Base-by-base conservation (phyloP, 331 rosid species). In the Stylosanthes scabra region DNA sequence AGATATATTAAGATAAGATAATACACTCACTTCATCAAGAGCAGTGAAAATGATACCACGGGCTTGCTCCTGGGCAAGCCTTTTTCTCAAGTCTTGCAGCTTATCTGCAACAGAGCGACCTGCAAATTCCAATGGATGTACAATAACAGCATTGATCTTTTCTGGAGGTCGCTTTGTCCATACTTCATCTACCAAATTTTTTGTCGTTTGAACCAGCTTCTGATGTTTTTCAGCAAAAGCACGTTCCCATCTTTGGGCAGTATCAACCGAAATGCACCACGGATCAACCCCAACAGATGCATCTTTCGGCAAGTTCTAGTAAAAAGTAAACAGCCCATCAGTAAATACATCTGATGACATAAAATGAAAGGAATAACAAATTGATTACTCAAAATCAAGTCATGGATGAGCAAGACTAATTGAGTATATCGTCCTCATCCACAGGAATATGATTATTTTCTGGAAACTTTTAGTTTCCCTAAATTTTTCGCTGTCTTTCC, bases 131-230 rank as follows among this genome's bases (percentile, higher is more conserved):
- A 90, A 42, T 41, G 88, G 85, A 7, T 95, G 99, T 73, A 92
- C 76, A 60, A 59, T 59, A 27, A 86, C 92, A 40, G 97, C 86
- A 79, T 87, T 90, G 71, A 79, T 69, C 81, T 82, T 88, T 63
- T 39, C 74, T 2, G 85, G 86, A 7, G 98, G 97, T 28, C 84
- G 96, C 65, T 66, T 80, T 80, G 70, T 79, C 99, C 99, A 95
- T 49, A 92, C 96, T 81, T 95, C 96, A 82, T 95, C 98, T 3
- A 95, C 92, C 85, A 95, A 90, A 87, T 95, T 92, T 74, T 49
- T 86, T 72, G 87, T 56, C 0, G 99, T 95, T 63, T 84, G 92
- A 70, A 92, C 90, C 83, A 95, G 84, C 83, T 90, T 92, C 90
- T 88, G 99, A 61, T 79, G 83, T 81, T 87, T 95, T 68, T 51